Conservation (phyloP, 768 basidiomycete species). For the Tylopilus vinaceipallidus region DNA sequence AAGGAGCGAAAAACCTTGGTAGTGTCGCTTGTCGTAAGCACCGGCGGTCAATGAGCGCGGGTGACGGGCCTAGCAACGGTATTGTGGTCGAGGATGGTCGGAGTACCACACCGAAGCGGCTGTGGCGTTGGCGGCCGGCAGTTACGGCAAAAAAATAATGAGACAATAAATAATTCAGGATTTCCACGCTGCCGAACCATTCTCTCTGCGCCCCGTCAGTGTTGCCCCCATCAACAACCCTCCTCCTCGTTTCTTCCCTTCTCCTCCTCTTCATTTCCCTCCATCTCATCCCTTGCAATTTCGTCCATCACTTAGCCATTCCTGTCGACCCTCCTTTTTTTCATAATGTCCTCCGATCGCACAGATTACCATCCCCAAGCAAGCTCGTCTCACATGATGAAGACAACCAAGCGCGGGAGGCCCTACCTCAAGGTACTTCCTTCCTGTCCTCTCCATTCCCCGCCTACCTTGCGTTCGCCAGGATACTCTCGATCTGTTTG, state of each 20-base stretch:
- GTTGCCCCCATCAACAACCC: constrained; percentile 24
- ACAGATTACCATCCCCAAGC: constrained; percentile 44
- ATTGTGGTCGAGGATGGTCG: too few species aligned
- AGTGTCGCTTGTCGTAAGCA: too few species aligned
- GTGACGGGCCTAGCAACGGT: too few species aligned
- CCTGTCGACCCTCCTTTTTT: constrained; percentile 17
- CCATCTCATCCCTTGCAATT: constrained; percentile 33
- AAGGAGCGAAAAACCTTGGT: too few species aligned
- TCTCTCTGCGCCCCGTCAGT: constrained; percentile 16
- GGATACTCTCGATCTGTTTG: constrained; percentile 98
- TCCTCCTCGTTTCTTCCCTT: constrained; percentile 33
- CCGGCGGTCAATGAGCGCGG: too few species aligned
- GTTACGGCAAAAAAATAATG: constrained; percentile 17
- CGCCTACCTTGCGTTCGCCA: constrained; percentile 29
- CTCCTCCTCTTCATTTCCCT: constrained; percentile 30
- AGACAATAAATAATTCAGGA: constrained; percentile 26
- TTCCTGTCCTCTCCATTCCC: constrained; percentile 5
- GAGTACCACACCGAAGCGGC: neutral
- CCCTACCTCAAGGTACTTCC: constrained; percentile 82
- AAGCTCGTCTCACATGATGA: constrained; percentile 94
- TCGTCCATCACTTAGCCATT: constrained; percentile 11
- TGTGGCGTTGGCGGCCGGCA: constrained; percentile 17
- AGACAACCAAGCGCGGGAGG: constrained; percentile 93
- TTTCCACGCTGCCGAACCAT: constrained; percentile 33
- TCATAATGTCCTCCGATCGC: constrained; percentile 41